Evolutionary conservation across 352 stramenopile species (phyloP).

Genomic region (Globisporangium uncinulatum): DNA sequence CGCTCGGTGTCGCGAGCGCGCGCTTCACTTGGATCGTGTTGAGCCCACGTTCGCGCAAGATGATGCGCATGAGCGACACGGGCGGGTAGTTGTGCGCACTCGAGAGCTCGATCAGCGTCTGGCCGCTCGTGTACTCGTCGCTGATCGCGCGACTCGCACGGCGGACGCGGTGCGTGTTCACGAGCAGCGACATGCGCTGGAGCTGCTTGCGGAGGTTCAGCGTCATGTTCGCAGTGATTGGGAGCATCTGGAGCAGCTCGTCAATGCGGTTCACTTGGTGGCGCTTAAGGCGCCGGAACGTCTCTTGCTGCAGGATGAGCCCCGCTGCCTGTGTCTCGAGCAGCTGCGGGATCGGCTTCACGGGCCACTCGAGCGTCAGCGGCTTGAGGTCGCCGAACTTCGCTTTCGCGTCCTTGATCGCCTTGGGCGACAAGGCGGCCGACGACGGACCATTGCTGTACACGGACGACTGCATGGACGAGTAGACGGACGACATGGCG

Average conservation of each 20-base stretch:
- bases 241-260: conserved; percentile 74
- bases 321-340: conserved; percentile 78
- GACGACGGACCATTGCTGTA: conserved; percentile 61
- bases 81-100: conserved; percentile 75
- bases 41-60: conserved; percentile 59
- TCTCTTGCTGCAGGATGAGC: conserved; percentile 79
- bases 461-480: conserved; percentile 69
- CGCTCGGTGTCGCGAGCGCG: conserved; percentile 35
- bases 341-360: conserved; percentile 73
- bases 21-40: conserved; percentile 58
- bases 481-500: conserved; percentile 81
- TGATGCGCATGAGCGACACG: conserved; percentile 80
- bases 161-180: conserved; percentile 83
- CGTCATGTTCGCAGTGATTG: conserved; percentile 85
- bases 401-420: conserved; percentile 36
- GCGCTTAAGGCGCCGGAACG: conserved; percentile 78
- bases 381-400: conserved; percentile 65
- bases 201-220: conserved; percentile 83
- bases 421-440: conserved; percentile 38
- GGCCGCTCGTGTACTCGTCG: conserved; percentile 64
- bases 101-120: conserved; percentile 74
- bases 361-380: conserved; percentile 57
- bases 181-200: conserved; percentile 76
- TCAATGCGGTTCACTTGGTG: conserved; percentile 81
- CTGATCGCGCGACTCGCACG: conserved; percentile 50